Evolutionary conservation across 2,329 filamentous ascomycete species (phyloP), one percentile per base, ranked within the genome.

Genomic region (Aspergillus thermomutatus): DNA sequence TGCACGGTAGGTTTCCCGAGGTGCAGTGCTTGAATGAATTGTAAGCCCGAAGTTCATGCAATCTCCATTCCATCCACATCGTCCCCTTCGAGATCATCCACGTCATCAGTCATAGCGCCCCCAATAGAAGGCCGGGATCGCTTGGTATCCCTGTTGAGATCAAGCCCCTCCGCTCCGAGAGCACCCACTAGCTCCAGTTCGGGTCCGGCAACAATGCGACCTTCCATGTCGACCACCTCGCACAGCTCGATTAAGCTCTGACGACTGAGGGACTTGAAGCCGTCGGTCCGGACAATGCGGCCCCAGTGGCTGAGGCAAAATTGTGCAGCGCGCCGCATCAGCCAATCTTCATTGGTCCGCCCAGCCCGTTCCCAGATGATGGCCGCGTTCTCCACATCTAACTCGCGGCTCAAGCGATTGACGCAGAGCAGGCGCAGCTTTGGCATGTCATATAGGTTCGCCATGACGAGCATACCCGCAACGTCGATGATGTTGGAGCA

Each of bases 261-360:
- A 54, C 90, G 87, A 55, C 88, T 91, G 37, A 99, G 80, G 50
- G 85, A 87, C 58, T 92, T 82, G 78, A 97, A 99, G 0, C 90
- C 92, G 34, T 88, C 83, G 0, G 92, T 97, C 19, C 94, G 87
- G 23, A 97, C 94, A 27, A 99, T 86, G 49, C 94, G 87, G 53
- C 94, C 94, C 92, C 94, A 99, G 73, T 97, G 91, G 41, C 88
- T 89, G 74, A 99, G 85, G 70, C 92, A 97, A 75, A 95, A 97
- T 49, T 82, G 82, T 0, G 92, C 92, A 0, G 94, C 91, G 53
- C 93, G 87, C 66, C 90, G 90, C 72, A 92, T 90, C 41, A 99
- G 82, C 92, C 92, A 97, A 53, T 96, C 91, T 75, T 99, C 94
- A 65, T 88, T 90, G 17, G 94, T 93, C 14, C 93, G 86, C 7